phyloP scores from a whole-genome alignment of 805 yeast genomes.

The Candida boleticola region DNA sequence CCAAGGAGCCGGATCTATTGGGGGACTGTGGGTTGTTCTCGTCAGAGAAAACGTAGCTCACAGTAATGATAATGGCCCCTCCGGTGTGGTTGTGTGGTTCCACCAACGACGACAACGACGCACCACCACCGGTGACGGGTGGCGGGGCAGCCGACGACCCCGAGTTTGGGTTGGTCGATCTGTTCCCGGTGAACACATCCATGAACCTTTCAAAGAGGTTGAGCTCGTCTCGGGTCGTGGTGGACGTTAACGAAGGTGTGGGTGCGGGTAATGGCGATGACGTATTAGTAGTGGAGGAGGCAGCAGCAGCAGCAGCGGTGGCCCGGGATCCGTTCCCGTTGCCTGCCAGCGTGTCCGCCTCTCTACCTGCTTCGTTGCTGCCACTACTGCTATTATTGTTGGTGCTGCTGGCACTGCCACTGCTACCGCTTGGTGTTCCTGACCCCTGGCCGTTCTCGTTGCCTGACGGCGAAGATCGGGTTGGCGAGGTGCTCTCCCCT shows the following conservation, averaged over 20 bases:
- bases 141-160: background rate
- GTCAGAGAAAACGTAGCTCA: conserved; percentile 42
- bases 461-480: too few relatives aligned
- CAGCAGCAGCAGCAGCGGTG: background rate
- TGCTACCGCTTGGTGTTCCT: too few relatives aligned
- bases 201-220: conserved; percentile 1
- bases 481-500: too few relatives aligned
- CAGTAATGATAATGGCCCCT: conserved; percentile 42
- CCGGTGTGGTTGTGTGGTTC: conserved; percentile 13
- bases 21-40: conserved; percentile 36
- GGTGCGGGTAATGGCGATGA: conserved; percentile 2
- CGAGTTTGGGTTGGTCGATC: conserved; percentile 1
- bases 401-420: background rate
- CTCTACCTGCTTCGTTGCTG: too few relatives aligned
- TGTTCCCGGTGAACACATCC: conserved; percentile 4
- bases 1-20: conserved; percentile 54
- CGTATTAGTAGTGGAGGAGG: background rate
- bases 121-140: background rate
- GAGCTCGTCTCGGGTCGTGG: conserved; percentile 4
- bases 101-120: conserved; percentile 1
- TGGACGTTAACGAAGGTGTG: conserved; percentile 6
- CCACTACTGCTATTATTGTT: too few relatives aligned
- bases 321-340: too few relatives aligned
- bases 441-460: too few relatives aligned
- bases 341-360: too few relatives aligned